These are phyloP conservation scores for Lolium perenne DNA, from an alignment of 176 grass and related monocot genomes.

Conservation along the genomic window DNA sequence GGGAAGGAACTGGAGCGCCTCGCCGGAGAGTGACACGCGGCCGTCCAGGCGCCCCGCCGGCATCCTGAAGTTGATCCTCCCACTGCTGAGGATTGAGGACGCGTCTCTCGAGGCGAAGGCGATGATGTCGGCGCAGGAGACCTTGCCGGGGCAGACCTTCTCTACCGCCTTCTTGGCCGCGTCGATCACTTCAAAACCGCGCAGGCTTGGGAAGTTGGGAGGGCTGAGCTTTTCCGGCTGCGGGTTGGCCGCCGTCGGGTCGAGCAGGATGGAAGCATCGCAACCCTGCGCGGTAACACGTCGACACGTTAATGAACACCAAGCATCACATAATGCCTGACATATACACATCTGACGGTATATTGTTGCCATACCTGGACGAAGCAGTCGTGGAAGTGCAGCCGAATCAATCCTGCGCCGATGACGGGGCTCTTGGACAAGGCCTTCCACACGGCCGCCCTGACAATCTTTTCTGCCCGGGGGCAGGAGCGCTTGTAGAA, in stretches of 20 bases:
- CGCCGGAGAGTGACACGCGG: slow-evolving; percentile 5
- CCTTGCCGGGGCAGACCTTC: slow-evolving; percentile 15
- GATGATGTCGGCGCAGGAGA: slow-evolving; percentile 83
- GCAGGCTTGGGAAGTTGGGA: slow-evolving; percentile 33
- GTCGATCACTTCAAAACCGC: slow-evolving; percentile 54
- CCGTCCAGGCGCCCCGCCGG: slow-evolving; percentile 51
- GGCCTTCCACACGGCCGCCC: not conserved
- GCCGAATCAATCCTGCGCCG: slow-evolving; percentile 44
- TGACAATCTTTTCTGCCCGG: slow-evolving; percentile 19
- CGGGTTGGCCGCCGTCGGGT: slow-evolving; percentile 22
- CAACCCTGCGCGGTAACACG: slow-evolving; percentile 37
- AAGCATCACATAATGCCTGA: too few relatives aligned
- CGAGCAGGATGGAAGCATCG: slow-evolving; percentile 53
- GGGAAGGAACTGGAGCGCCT: too few relatives aligned
- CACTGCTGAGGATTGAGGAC: not conserved
- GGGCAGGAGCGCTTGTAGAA: slow-evolving; percentile 45
- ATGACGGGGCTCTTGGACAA: slow-evolving; percentile 4
- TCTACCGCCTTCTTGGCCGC: slow-evolving; percentile 40
- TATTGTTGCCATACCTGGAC: slow-evolving; percentile 20
- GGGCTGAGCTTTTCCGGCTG: slow-evolving; percentile 39
- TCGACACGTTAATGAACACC: too few relatives aligned
- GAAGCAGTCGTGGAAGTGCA: slow-evolving; percentile 68
- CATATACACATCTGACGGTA: too few relatives aligned
- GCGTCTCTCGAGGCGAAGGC: slow-evolving; percentile 63
- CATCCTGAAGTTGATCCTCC: slow-evolving; percentile 3